phyloP scores from a whole-genome alignment of 495 filamentous ascomycete species.

The Tuber calosporum region DNA sequence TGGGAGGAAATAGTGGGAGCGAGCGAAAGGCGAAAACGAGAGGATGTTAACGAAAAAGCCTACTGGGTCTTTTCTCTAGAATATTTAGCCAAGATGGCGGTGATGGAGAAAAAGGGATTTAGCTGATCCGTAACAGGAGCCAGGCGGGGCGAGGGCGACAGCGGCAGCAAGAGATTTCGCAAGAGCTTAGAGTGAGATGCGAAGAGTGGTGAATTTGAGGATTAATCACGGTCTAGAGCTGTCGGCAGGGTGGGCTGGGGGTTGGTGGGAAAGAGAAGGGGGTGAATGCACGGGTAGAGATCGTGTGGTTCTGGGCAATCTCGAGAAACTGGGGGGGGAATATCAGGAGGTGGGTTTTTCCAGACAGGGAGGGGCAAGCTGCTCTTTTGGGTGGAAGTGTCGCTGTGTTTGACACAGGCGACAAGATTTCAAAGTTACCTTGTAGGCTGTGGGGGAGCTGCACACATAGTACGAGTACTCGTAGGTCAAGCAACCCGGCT shows the following conservation, averaged over 20 bases:
- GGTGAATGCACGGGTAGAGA: not conserved
- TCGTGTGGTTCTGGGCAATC: constrained; percentile 1
- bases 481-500: not conserved
- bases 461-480: too few species aligned
- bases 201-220: not conserved
- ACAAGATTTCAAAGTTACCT: not conserved
- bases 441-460: not conserved
- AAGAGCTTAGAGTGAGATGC: not conserved
- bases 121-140: not conserved
- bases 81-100: not conserved
- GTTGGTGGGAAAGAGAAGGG: not conserved
- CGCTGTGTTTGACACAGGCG: not conserved
- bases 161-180: not conserved
- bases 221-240: not conserved
- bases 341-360: constrained; percentile 5
- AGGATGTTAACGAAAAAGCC: not conserved
- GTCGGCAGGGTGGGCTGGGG: not conserved
- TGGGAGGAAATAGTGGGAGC: not conserved
- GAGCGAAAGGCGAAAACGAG: not conserved
- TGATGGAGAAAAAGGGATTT: not conserved
- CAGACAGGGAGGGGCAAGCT: not conserved
- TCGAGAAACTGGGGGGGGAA: not conserved
- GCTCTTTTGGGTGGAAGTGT: not conserved
- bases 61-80: not conserved
- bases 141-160: not conserved